phyloP scores from a whole-genome alignment of 257 asterid species.

The Cynanchum wilfordii region DNA sequence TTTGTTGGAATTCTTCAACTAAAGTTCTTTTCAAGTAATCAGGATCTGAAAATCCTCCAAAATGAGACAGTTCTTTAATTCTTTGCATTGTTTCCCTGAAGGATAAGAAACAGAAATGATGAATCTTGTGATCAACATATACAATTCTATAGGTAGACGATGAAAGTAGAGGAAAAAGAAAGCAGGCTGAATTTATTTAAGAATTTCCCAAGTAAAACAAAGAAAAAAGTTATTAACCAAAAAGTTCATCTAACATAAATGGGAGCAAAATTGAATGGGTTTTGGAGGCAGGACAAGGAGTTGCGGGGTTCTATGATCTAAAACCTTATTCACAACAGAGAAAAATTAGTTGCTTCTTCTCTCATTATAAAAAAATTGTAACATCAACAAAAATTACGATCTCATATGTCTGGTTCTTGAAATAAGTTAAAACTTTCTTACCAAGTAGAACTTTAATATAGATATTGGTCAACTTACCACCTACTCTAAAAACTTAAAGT shows the following conservation, averaged over 20 bases:
- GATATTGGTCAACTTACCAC: too few relatives aligned
- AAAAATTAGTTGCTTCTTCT: neutral
- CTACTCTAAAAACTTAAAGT: too few relatives aligned
- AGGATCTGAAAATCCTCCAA: constrained; percentile 87
- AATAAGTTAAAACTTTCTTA: neutral
- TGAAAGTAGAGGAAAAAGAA: constrained; percentile 1
- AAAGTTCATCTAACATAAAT: neutral
- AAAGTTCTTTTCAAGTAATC: constrained; percentile 72
- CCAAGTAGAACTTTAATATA: neutral
- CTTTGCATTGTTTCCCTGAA: constrained; percentile 69
- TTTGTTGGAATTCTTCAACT: constrained; percentile 69
- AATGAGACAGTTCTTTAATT: constrained; percentile 56
- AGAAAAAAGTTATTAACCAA: neutral
- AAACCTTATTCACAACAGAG: neutral
- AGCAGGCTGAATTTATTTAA: neutral
- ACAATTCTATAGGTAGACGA: neutral
- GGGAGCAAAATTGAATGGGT: neutral
- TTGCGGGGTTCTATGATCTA: neutral
- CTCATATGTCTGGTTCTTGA: neutral
- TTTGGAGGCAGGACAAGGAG: neutral
- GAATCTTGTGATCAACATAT: constrained; percentile 14
- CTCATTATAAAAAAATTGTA: neutral
- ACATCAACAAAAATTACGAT: too few relatives aligned
- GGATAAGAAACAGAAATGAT: constrained; percentile 9
- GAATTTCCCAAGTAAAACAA: neutral